Base-by-base conservation (phyloP, 768 basidiomycete genomes). In the Dictyophora rubrovolvata region DNA sequence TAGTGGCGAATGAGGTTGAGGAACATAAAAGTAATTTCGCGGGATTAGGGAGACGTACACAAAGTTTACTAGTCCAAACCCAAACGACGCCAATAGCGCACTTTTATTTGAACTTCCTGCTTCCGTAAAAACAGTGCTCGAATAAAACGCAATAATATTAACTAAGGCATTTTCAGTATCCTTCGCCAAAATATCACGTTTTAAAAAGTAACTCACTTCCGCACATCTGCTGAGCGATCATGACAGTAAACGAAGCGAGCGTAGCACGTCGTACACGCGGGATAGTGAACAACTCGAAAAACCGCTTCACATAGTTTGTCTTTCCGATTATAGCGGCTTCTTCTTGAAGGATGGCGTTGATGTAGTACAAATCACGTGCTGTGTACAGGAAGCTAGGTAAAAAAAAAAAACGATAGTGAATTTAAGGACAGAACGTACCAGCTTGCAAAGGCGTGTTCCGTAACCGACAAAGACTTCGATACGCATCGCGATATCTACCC, bases 11-110 rank as follows among this genome's bases (percentile, higher is more conserved):
- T 63, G 36, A 75, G 65, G 1, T 63, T 14, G 65, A 59, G 12
- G 48, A 60, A 66, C 16, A 67, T 65, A 54, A 63, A 68, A 16
- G 61, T 57, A 35, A 52, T 86, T 75, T 10, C 84, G 85, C 0
- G 85, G 85, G 59, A 84, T 79, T 1, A 42, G 36, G 1, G 16
- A 20, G 83, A 42, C 83, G 56, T 85, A 84, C 3, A 83, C 14
- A 74, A 78, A 86, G 63, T 86, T 86, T 48, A 85, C 73, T 33
- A 80, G 68, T 53, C 86, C 87, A 62, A 83, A 89, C 1, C 86
- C 87, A 67, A 79, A 77, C 0, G 84, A 85, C 0, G 83, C 81
- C 10, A 82, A 69, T 79, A 80, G 77, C 53, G 79, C 78, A 3
- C 11, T 53, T 22, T 66, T 55, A 4, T 59, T 49, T 21, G 65